Evolutionary conservation across 345 rosid species (phyloP).

Genomic region (Erysimum cheiranthoides): DNA sequence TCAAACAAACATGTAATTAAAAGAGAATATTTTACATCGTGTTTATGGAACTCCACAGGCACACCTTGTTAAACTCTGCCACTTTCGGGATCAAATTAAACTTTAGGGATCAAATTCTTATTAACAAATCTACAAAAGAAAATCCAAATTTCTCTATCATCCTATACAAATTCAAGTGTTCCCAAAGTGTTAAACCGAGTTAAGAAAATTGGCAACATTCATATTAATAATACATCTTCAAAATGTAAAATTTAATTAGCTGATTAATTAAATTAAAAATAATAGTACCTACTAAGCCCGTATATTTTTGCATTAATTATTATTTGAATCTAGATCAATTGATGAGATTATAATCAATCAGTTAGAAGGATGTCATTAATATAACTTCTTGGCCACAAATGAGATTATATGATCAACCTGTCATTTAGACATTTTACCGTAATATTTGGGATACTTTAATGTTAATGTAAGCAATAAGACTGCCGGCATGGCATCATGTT

Average conservation of each 20-base stretch:
- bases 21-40: background rate
- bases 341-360: background rate
- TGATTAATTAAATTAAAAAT: too few species aligned
- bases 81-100: too few species aligned
- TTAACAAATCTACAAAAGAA: too few species aligned
- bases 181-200: too few species aligned
- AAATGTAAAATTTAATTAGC: too few species aligned
- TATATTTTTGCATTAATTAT: background rate
- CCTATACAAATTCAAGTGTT: too few species aligned
- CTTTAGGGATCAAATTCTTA: too few species aligned
- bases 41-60: too few species aligned
- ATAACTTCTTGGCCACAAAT: slow-evolving; percentile 5
- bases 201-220: background rate
- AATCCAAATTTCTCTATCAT: too few species aligned
- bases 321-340: background rate
- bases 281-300: background rate
- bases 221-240: background rate
- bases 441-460: background rate
- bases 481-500: background rate
- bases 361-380: background rate
- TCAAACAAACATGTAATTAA: too few species aligned
- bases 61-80: too few species aligned
- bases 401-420: background rate
- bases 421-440: slow-evolving; percentile 10
- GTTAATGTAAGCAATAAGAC: background rate